phyloP scores from a whole-genome alignment of 805 yeast species.

The Candida takata region DNA sequence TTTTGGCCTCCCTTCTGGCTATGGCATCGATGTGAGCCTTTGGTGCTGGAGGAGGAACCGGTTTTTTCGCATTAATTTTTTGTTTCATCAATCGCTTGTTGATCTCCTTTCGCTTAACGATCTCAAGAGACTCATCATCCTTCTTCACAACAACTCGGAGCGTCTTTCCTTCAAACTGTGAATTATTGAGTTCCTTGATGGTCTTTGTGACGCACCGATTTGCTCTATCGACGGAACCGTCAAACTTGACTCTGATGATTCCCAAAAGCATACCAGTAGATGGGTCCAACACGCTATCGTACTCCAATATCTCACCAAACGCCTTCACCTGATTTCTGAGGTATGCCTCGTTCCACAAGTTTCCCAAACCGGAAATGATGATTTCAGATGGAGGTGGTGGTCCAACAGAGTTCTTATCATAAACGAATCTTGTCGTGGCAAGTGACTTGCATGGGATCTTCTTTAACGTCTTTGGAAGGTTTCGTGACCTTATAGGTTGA shows the following conservation, averaged over 20 bases:
- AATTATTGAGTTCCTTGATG: constrained; percentile 31
- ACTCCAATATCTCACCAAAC: constrained; percentile 57
- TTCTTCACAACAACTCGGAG: constrained; percentile 50
- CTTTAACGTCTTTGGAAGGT: constrained; percentile 28
- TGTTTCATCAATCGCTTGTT: constrained; percentile 3
- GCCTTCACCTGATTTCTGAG: constrained; percentile 42
- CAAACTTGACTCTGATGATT: constrained; percentile 55
- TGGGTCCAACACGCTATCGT: constrained; percentile 61
- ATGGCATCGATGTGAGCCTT: constrained; percentile 17
- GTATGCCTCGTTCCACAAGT: constrained; percentile 38
- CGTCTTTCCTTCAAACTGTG: constrained; percentile 45
- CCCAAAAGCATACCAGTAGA: constrained; percentile 75
- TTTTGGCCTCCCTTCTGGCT: constrained; percentile 8
- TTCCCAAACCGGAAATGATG: constrained; percentile 60
- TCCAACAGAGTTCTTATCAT: constrained; percentile 69
- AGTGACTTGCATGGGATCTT: constrained; percentile 37
- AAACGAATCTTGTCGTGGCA: constrained; percentile 31
- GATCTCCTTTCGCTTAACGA: constrained; percentile 13
- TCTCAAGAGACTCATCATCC: constrained; percentile 31
- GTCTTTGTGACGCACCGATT: constrained; percentile 41
- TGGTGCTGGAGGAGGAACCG: constrained; percentile 20
- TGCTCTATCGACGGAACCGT: constrained; percentile 42
- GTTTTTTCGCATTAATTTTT: constrained; percentile 20
- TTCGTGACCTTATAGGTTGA: constrained; percentile 1
- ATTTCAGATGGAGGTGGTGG: constrained; percentile 66